Base-by-base conservation (phyloP, 2,329 filamentous ascomycete species). In the Fusarium mexicanum region DNA sequence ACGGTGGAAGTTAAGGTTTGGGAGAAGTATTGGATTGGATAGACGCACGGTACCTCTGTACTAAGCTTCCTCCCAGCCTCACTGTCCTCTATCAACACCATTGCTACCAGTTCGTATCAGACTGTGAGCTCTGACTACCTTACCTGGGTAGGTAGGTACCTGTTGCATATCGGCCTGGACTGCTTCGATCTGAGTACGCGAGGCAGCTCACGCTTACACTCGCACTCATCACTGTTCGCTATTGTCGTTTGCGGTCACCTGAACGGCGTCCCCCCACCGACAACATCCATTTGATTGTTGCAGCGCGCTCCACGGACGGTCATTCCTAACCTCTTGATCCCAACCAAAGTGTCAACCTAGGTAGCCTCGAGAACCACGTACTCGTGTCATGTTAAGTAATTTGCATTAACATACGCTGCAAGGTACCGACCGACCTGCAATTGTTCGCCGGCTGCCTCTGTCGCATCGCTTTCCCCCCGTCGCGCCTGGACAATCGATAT, bases 281-380 rank as follows among this genome's bases (percentile, higher is more conserved):
- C 65, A 46, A 40, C 55, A 61, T 41, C 41, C 60, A 24, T 55
- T 55, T 60, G 43, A 37, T 51, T 53, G 46, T 40, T 41, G 53
- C 59, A 55, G 58, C 69, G 66, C 69, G 73, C 54, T 66, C 58
- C 63, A 46, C 29, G 51, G 43, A 51, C 29, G 43, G 24, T 50
- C 26, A 66, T 59, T 66, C 76, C 76, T 76, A 78, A 69, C 76
- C 76, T 78, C 76, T 75, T 62, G 47, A 72, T 53, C 67, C 67
- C 63, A 65, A 59, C 70, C 76, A 74, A 69, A 67, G 41, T 51
- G 46, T 54, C 31, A 40, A 60, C 41, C 54, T 67, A 35, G 13
- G 13, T 16, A 70, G 51, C 67, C 51, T 68, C 46, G 51, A 63
- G 57, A 63, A 53, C 53, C 58, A 35, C 63, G 50, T 51, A 37